These are phyloP conservation scores for Seminavis robusta DNA, from an alignment of 108 stramenopile genomes.

Conservation along the genomic window DNA sequence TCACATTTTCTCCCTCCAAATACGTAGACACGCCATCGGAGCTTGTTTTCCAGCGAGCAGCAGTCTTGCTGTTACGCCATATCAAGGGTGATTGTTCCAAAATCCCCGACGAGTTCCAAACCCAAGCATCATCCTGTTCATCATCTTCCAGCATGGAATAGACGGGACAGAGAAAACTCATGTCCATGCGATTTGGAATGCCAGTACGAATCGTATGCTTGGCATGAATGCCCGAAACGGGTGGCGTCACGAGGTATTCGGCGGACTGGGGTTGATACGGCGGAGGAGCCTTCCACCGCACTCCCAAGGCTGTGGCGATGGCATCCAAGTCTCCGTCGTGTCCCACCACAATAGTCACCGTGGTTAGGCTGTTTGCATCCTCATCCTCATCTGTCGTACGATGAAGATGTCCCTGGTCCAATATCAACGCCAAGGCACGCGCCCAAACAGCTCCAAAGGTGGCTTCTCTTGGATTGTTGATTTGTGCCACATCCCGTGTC, in stretches of 20 bases:
- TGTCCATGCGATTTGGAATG: not conserved
- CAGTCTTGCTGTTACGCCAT: no score
- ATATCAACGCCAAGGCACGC: not conserved
- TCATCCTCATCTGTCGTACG: not conserved
- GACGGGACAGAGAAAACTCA: constrained; percentile 6
- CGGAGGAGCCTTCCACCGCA: constrained; percentile 14
- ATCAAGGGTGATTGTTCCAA: no score
- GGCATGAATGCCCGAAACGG: constrained; percentile 16
- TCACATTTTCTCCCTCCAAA: no score
- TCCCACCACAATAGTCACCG: constrained; percentile 20
- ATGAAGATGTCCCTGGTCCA: not conserved
- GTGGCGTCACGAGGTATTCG: constrained; percentile 17
- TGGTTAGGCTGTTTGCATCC: constrained; percentile 1
- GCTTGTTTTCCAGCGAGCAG: no score
- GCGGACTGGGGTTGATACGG: constrained; percentile 11
- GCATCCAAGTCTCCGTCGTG: constrained; percentile 25
- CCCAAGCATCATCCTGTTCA: no score
- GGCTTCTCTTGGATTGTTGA: constrained; percentile 13
- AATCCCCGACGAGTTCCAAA: no score
- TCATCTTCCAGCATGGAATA: no score
- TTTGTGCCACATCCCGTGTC: constrained; percentile 10
- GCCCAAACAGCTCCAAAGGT: constrained; percentile 13
- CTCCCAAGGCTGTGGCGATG: constrained; percentile 14
- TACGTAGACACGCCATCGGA: no score
- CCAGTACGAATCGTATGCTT: not conserved